A percentile compares a stretch with the other conserved stretches of the same genome.
phyloP scores from a whole-genome alignment of 2,329 filamentous ascomycete species.

The Apiospora hydei region DNA sequence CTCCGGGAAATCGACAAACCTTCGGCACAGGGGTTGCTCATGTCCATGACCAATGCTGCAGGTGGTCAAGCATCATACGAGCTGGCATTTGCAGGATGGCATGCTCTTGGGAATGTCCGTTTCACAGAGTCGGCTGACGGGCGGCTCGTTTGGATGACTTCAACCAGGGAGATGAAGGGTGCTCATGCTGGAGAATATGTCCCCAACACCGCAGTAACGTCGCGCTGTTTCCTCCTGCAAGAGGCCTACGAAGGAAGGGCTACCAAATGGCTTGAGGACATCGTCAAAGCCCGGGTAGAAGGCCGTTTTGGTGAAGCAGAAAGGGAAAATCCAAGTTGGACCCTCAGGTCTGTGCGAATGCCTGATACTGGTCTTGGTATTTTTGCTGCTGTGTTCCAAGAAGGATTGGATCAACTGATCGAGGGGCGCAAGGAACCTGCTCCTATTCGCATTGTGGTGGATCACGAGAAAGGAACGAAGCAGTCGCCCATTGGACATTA shows the following conservation, averaged over 20 bases:
- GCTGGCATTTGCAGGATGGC: slow-evolving; percentile 77
- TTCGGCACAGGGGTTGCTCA: slow-evolving; percentile 67
- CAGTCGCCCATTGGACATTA: slow-evolving; percentile 71
- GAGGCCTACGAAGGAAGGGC: slow-evolving; percentile 82
- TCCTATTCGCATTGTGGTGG: slow-evolving; percentile 75
- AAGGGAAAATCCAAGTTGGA: slow-evolving; percentile 82
- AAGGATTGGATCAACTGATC: slow-evolving; percentile 67
- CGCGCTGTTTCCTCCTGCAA: slow-evolving; percentile 74
- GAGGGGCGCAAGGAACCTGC: slow-evolving; percentile 73
- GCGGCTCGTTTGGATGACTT: slow-evolving; percentile 72
- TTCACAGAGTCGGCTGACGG: slow-evolving; percentile 76
- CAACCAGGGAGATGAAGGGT: slow-evolving; percentile 66
- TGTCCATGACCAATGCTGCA: slow-evolving; percentile 69
- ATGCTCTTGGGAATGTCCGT: slow-evolving; percentile 72
- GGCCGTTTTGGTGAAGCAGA: slow-evolving; percentile 84
- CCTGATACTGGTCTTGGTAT: slow-evolving; percentile 66
- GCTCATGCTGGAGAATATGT: slow-evolving; percentile 56
- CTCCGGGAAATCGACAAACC: slow-evolving; percentile 87
- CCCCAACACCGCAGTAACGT: slow-evolving; percentile 59
- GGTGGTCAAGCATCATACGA: slow-evolving; percentile 71
- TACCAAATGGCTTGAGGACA: slow-evolving; percentile 79
- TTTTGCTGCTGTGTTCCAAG: slow-evolving; percentile 75
- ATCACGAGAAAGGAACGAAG: slow-evolving; percentile 71
- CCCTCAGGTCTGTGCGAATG: slow-evolving; percentile 73
- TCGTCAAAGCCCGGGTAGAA: slow-evolving; percentile 86